Evolutionary conservation across 225 moss, liverwort and hornwort genomes (phyloP).

Genomic region (Antitrichia curtipendula): DNA sequence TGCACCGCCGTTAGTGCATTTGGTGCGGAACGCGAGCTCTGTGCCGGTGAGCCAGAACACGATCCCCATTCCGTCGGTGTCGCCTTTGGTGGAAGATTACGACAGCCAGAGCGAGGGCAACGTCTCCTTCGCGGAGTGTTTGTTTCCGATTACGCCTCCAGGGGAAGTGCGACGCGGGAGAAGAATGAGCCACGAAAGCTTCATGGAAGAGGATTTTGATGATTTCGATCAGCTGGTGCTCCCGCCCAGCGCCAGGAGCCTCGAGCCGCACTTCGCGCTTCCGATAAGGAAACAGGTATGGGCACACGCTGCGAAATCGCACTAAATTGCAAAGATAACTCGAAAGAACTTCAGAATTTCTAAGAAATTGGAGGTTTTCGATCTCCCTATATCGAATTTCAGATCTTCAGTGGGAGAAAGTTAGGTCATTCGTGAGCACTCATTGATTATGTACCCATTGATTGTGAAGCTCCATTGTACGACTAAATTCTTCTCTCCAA

Average conservation of each 20-base stretch:
- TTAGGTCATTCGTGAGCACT: no score
- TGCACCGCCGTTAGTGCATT: not conserved
- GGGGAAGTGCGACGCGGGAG: not conserved
- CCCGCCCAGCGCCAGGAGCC: not conserved
- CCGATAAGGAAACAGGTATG: not conserved
- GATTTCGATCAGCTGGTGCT: not conserved
- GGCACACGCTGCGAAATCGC: not conserved
- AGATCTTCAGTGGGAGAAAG: not conserved
- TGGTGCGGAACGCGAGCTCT: not conserved
- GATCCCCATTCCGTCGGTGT: constrained; percentile 11
- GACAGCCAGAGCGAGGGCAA: constrained; percentile 18
- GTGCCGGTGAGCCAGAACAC: not conserved
- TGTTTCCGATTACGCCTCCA: constrained; percentile 29
- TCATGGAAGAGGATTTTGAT: not conserved
- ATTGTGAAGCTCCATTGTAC: not conserved
- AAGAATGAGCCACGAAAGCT: constrained; percentile 3
- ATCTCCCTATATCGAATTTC: no score
- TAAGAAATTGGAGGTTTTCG: not conserved
- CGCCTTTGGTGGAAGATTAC: not conserved
- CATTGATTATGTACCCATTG: not conserved
- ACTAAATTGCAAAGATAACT: not conserved
- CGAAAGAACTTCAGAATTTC: not conserved
- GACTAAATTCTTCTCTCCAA: not conserved
- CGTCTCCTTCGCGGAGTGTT: constrained; percentile 31
- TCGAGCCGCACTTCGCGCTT: not conserved